A percentile compares a stretch with the other conserved stretches of the same genome.
Conservation (phyloP, 169 alveolate genomes). For the Cryptosporidium meleagridis region DNA sequence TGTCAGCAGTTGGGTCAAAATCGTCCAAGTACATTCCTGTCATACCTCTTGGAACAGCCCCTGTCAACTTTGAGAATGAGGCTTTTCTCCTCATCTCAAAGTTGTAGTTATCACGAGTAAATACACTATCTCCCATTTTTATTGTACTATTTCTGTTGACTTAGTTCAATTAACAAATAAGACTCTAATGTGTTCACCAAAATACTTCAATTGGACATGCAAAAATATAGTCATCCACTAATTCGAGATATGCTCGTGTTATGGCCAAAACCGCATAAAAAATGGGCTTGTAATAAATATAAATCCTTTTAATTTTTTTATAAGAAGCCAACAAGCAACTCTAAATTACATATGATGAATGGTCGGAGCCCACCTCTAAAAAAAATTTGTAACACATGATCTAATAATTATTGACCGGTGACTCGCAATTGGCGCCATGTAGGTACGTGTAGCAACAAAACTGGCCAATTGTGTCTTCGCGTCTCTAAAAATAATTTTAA, state of each 20-base stretch:
- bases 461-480: constrained; percentile 46
- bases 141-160: not conserved
- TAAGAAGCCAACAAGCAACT: not conserved
- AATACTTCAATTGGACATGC: constrained; percentile 21
- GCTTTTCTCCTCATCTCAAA: constrained; percentile 86
- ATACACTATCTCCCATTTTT: constrained; percentile 74
- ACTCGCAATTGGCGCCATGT: constrained; percentile 14
- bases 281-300: constrained; percentile 2
- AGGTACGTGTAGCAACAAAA: constrained; percentile 33
- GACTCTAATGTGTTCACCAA: not conserved
- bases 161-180: constrained; percentile 9
- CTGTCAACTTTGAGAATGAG: constrained; percentile 82
- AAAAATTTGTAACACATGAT: constrained; percentile 29
- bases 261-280: not conserved
- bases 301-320: not conserved
- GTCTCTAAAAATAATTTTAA: constrained; percentile 30
- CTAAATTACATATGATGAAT: not conserved
- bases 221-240: constrained; percentile 11
- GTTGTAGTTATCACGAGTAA: constrained; percentile 73
- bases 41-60: constrained; percentile 78
- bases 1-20: constrained; percentile 79
- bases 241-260: constrained; percentile 66
- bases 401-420: constrained; percentile 55
- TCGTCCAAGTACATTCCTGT: constrained; percentile 80
- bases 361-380: not conserved